A percentile compares a stretch with the other conserved stretches of the same genome.
Conservation (phyloP, 768 basidiomycete genomes). For the Podaxis carcinomalis region DNA sequence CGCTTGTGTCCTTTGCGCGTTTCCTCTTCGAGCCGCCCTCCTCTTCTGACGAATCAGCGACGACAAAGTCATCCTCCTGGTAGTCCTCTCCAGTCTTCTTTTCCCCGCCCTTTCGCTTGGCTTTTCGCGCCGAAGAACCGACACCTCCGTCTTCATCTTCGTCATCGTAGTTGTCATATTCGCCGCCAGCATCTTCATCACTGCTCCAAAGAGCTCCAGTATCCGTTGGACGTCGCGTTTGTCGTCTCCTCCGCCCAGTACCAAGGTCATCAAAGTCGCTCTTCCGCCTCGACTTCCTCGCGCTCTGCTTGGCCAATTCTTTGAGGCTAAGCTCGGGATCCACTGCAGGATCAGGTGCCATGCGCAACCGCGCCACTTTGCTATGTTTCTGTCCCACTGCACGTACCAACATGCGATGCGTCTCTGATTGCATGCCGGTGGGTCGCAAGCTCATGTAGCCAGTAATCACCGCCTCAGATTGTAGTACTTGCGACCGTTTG, state of each 20-base stretch:
- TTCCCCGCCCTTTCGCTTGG: conserved; percentile 47
- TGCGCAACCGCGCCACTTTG: conserved; percentile 73
- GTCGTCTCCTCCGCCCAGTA: conserved; percentile 43
- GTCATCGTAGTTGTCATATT: conserved; percentile 50
- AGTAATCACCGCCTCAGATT: conserved; percentile 78
- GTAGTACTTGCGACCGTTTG: conserved; percentile 81
- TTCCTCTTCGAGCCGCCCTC: conserved; percentile 35
- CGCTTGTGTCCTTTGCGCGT: conserved; percentile 31
- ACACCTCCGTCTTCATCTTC: conserved; percentile 44
- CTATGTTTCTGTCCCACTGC: conserved; percentile 84
- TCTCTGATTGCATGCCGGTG: conserved; percentile 86
- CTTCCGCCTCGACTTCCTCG: conserved; percentile 60
- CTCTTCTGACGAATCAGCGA: conserved; percentile 76
- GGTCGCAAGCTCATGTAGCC: conserved; percentile 83
- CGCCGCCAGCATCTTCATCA: conserved; percentile 58
- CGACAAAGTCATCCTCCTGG: conserved; percentile 82
- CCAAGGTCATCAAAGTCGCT: conserved; percentile 46
- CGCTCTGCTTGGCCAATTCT: conserved; percentile 61
- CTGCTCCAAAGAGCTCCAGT: conserved; percentile 52
- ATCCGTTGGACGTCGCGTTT: conserved; percentile 35
- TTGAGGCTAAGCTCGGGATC: conserved; percentile 73
- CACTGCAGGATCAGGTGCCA: conserved; percentile 72
- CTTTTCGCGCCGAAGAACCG: conserved; percentile 32
- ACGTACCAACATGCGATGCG: conserved; percentile 84
- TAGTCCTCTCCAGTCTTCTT: conserved; percentile 64